phyloP scores from a whole-genome alignment of 306 rosid species.

The Oemleria cerasiformis region DNA sequence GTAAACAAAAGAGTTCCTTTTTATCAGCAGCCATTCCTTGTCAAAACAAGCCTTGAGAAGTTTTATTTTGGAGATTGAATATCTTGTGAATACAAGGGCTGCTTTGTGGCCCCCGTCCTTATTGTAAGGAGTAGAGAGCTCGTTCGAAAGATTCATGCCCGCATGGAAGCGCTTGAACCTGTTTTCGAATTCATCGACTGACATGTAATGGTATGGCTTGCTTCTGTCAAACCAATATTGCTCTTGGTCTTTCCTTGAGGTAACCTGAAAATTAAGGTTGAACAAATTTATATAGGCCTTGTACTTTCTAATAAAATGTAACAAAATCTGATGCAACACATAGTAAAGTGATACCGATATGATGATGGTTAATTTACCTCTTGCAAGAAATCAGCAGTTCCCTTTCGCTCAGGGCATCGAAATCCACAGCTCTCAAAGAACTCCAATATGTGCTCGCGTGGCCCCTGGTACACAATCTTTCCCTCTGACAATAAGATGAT shows the following conservation, averaged over 20 bases:
- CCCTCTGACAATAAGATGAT: slow-evolving; percentile 72
- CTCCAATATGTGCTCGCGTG: slow-evolving; percentile 50
- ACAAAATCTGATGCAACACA: too few relatives aligned
- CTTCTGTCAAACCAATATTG: slow-evolving; percentile 77
- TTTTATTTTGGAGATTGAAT: slow-evolving; percentile 40
- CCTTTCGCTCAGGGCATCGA: slow-evolving; percentile 77
- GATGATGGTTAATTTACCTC: slow-evolving; percentile 46
- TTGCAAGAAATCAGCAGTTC: slow-evolving; percentile 91
- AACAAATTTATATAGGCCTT: not conserved
- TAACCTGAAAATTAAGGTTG: slow-evolving; percentile 43
- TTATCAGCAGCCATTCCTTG: slow-evolving; percentile 72
- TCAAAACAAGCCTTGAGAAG: slow-evolving; percentile 67
- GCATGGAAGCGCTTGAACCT: slow-evolving; percentile 70
- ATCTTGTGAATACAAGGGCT: slow-evolving; percentile 55
- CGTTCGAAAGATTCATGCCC: slow-evolving; percentile 42
- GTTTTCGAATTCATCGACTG: slow-evolving; percentile 60
- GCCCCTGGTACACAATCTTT: slow-evolving; percentile 75
- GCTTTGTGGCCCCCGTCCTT: slow-evolving; percentile 58
- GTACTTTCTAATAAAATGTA: too few relatives aligned
- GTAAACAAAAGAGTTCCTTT: slow-evolving; percentile 67
- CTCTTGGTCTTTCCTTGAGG: slow-evolving; percentile 86
- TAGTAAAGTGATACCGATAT: not conserved
- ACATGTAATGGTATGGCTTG: slow-evolving; percentile 42
- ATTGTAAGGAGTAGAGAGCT: slow-evolving; percentile 55
- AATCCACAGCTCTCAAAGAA: slow-evolving; percentile 76